Evolutionary conservation across 371 early-diverging fungal species (phyloP).

Genomic region (Apophysomyces trapeziformis): DNA sequence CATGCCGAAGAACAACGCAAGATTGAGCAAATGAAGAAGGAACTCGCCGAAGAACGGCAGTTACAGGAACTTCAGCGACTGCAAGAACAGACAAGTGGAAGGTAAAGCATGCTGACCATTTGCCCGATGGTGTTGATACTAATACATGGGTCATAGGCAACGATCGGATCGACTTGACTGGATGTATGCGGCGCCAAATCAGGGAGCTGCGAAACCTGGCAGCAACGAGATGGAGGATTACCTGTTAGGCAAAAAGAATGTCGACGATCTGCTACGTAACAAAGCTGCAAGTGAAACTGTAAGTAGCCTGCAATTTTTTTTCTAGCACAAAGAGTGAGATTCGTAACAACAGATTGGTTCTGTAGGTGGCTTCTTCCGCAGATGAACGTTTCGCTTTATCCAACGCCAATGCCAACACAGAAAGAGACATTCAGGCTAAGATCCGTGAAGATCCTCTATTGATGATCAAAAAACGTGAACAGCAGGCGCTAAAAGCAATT

Average conservation of each 20-base stretch:
- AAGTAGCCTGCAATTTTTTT: conserved; percentile 17
- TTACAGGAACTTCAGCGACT: conserved; percentile 84
- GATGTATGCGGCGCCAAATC: conserved; percentile 90
- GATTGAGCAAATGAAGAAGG: conserved; percentile 89
- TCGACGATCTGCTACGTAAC: conserved; percentile 70
- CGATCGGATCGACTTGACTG: conserved; percentile 85
- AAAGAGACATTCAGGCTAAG: conserved; percentile 84
- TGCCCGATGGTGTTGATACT: not conserved
- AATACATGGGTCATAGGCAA: conserved; percentile 45
- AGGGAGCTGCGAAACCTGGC: conserved; percentile 49
- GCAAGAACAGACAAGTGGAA: conserved; percentile 78
- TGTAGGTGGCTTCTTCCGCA: conserved; percentile 24
- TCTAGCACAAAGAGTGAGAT: not conserved
- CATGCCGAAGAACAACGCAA: conserved; percentile 86
- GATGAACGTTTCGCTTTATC: conserved; percentile 43
- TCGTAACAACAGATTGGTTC: not conserved
- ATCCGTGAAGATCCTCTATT: conserved; percentile 92
- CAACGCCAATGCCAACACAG: conserved; percentile 74
- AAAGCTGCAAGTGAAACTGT: conserved; percentile 53
- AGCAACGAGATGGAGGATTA: conserved; percentile 85
- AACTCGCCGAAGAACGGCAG: conserved; percentile 89
- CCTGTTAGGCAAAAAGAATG: conserved; percentile 86
- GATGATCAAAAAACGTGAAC: conserved; percentile 86
- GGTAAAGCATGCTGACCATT: conserved; percentile 31
- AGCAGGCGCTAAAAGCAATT: conserved; percentile 77